Percentiles rank a stretch among this genome's conserved stretches.
Conservation (phyloP, 2,329 filamentous ascomycete species). For the Aspergillus hortae region DNA sequence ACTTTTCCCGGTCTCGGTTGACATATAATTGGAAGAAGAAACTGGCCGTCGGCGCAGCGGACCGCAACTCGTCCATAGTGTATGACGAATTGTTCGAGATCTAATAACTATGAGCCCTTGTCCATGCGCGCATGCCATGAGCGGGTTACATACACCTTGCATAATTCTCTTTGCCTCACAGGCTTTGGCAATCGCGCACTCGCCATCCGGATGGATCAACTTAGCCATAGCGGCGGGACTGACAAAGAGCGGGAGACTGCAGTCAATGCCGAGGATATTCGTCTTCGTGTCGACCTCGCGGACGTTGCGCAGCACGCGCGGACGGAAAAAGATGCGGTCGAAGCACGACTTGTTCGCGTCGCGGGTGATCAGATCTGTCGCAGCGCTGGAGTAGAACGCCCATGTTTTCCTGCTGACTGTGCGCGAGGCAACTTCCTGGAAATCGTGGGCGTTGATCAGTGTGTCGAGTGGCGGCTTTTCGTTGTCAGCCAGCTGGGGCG, state of each 20-base stretch:
- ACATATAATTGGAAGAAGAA: slow-evolving; percentile 58
- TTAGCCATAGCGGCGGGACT: slow-evolving; percentile 63
- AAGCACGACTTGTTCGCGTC: slow-evolving; percentile 55
- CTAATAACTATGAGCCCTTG: slow-evolving; percentile 14
- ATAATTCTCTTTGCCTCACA: slow-evolving; percentile 52
- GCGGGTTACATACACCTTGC: slow-evolving; percentile 45
- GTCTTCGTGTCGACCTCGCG: slow-evolving; percentile 49
- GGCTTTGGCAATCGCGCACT: slow-evolving; percentile 55
- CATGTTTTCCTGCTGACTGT: slow-evolving; percentile 62
- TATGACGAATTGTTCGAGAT: slow-evolving; percentile 62
- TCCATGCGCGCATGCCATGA: neutral
- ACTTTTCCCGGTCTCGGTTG: slow-evolving; percentile 49
- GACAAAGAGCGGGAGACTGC: slow-evolving; percentile 59
- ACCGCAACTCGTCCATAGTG: slow-evolving; percentile 53
- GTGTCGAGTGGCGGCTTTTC: slow-evolving; percentile 51
- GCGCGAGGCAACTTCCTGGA: slow-evolving; percentile 54
- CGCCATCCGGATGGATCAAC: slow-evolving; percentile 62
- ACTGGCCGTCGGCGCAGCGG: slow-evolving; percentile 36
- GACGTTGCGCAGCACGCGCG: slow-evolving; percentile 57
- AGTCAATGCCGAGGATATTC: slow-evolving; percentile 52
- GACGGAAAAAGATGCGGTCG: slow-evolving; percentile 56
- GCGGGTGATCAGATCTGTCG: slow-evolving; percentile 59
- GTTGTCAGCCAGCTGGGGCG: slow-evolving; percentile 22
- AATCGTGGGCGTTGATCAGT: slow-evolving; percentile 59
- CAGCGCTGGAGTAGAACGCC: slow-evolving; percentile 66